These are phyloP conservation scores for Rachicladosporium sp. DNA, from an alignment of 2,329 filamentous ascomycete species.

Conservation along the genomic window DNA sequence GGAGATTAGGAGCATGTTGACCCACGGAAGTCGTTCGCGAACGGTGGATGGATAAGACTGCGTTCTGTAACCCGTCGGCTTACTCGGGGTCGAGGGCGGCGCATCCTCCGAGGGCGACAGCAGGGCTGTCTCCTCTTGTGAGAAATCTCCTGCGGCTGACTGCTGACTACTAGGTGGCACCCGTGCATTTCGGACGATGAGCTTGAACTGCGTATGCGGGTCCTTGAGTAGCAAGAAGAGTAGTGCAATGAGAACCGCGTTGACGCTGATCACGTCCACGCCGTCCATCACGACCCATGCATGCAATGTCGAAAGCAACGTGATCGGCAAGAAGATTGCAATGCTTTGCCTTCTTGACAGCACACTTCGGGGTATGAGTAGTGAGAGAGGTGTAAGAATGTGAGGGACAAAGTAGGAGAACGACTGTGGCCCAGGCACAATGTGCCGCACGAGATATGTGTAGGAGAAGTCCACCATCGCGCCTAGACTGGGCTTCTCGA, in stretches of 20 bases:
- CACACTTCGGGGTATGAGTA: slow-evolving; percentile 14
- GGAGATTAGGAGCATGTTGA: slow-evolving; percentile 12
- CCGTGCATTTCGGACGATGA: neutral
- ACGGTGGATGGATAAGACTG: slow-evolving; percentile 12
- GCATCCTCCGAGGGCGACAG: too few species aligned
- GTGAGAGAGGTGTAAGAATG: slow-evolving; percentile 14
- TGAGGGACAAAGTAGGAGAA: slow-evolving; percentile 17
- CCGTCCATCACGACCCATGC: slow-evolving; percentile 18
- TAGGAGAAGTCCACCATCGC: slow-evolving; percentile 6
- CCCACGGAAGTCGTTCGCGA: slow-evolving; percentile 14
- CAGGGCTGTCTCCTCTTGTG: too few species aligned
- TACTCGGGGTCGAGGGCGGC: too few species aligned
- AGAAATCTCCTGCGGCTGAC: too few species aligned
- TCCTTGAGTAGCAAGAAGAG: slow-evolving; percentile 17
- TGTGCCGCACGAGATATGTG: slow-evolving; percentile 12
- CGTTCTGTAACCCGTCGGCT: too few species aligned
- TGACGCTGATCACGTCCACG: slow-evolving; percentile 18
- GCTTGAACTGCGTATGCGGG: slow-evolving; percentile 14
- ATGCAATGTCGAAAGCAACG: slow-evolving; percentile 12
- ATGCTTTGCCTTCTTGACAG: slow-evolving; percentile 14
- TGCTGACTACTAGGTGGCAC: too few species aligned
- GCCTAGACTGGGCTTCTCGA: too few species aligned
- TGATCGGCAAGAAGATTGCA: slow-evolving; percentile 15
- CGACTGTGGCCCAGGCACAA: slow-evolving; percentile 19
- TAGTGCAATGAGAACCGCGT: slow-evolving; percentile 15